Base-by-base conservation (phyloP, 331 rosid species). In the Quercus phellos region DNA sequence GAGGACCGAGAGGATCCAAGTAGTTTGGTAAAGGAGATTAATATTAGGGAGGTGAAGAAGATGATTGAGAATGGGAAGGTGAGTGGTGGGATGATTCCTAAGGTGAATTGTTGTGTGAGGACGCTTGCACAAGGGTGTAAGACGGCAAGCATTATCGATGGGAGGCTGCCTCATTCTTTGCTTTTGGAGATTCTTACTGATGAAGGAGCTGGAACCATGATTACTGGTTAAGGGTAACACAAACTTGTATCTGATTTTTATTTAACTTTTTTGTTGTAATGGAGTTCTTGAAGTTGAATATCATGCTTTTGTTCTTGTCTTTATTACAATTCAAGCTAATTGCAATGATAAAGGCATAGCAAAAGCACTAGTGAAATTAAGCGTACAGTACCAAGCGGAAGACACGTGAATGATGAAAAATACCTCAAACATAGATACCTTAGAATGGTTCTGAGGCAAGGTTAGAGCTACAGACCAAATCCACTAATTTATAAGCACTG, bases 141-240 rank as follows among this genome's bases (percentile, higher is more conserved):
- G 73, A 94, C 98, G 0, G 91, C 98, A 0, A 94, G 98, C 43
- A 91, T 94, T 54, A 88, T 94, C 4, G 97, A 94, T 72, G 98
- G 97, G 12, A 78, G 97, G 54, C 79, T 87, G 43, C 91, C 97
- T 0, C 97, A 94, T 55, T 93, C 98, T 8, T 79, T 94, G 80
- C 75, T 94, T 34, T 91, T 91, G 2, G 98, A 91, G 88, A 84
- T 94, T 85, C 78, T 94, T 87, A 94, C 97, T 5, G 96, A 94
- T 79, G 87, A 88, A 84, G 98, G 98, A 14, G 93, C 94, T 24
- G 97, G 96, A 56, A 94, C 97, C 4, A 94, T 91, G 98, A 94
- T 90, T 26, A 84, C 90, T 21, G 94, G 96, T 29, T 89, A 38
- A 76, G 16, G 14, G 30, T 30, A 30, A 64, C 4, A 4, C 43